Base-by-base conservation (phyloP, 2,329 filamentous ascomycete genomes). In the Cladosporium sp. region DNA sequence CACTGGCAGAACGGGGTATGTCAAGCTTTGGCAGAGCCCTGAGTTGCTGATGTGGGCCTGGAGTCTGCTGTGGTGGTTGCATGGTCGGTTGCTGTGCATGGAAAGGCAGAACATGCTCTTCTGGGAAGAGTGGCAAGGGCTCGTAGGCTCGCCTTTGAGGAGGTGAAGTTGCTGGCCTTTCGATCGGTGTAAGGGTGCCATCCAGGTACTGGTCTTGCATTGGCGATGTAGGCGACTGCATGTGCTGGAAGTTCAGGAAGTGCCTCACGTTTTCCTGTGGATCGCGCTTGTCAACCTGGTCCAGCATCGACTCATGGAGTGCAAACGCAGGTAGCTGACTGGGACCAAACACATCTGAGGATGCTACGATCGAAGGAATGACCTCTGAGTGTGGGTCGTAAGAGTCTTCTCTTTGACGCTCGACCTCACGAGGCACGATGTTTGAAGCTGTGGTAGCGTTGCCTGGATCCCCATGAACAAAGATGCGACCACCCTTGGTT, bases 221-320 rank as follows among this genome's bases (percentile, higher is more conserved):
- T n/a, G 59, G 69, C 67, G 65, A 59, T 12, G 52, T 42, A 69
- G 72, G 73, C 65, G 83, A 81, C 51, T 82, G 77, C 60, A 84
- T 70, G 72, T 89, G 87, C 72, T 97, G 93, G 72, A 96, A 92
- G 69, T 84, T 84, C 55, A 97, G 82, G 75, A 96, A 97, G 65
- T 96, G 90, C 69, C 90, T 87, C 37, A 97, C 91, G 66, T 93
- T 96, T 75, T 97, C 92, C 73, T 95, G 92, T 5, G 92, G 89
- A 69, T 97, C 92, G 55, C 88, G 83, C 17, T 80, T 79, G 69
- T 88, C 82, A 34, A 96, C 72, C 62, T 81, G 85, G 59, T 86
- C 84, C 15, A 96, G 85, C 42, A 81, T 82, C 51, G 88, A 85
- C 72, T 92, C 87, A 67, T 92, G 87, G 38, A 97, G 82, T 19